Percentiles rank a stretch among this genome's conserved stretches.
phyloP scores from a whole-genome alignment of 139 green algal genomes.

The Picochlorum costavermella region DNA sequence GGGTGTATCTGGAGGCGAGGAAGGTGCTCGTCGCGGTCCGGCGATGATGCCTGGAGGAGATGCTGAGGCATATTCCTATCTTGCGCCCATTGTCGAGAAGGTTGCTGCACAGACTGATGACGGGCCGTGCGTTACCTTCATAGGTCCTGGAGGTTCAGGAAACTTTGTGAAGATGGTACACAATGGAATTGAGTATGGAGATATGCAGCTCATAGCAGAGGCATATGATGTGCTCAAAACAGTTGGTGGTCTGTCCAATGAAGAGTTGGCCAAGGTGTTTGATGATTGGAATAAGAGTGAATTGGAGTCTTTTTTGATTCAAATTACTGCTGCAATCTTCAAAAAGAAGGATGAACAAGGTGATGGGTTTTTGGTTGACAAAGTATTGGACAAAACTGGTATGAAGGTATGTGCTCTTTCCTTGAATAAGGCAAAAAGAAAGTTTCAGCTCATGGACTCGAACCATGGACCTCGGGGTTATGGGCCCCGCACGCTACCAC shows the following conservation, averaged over 20 bases:
- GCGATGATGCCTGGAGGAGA: slow-evolving; percentile 97
- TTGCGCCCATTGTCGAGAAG: slow-evolving; percentile 85
- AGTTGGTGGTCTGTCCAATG: slow-evolving; percentile 88
- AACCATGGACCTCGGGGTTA: slow-evolving; percentile 21
- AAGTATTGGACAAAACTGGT: slow-evolving; percentile 97
- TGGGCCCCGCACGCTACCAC: slow-evolving; percentile 20
- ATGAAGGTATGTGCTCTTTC: slow-evolving; percentile 66
- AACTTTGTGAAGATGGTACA: slow-evolving; percentile 99
- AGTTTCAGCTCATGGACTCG: slow-evolving; percentile 17
- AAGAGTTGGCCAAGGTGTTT: slow-evolving; percentile 84
- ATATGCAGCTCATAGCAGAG: slow-evolving; percentile 99
- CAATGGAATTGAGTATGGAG: slow-evolving; percentile 99
- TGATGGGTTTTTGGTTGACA: slow-evolving; percentile 81
- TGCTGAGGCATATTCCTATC: slow-evolving; percentile 70
- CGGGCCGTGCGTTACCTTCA: slow-evolving; percentile 84
- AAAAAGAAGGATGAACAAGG: slow-evolving; percentile 69
- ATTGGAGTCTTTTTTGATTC: slow-evolving; percentile 86
- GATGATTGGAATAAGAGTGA: slow-evolving; percentile 84
- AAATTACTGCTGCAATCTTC: slow-evolving; percentile 92
- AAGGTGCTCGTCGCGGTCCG: slow-evolving; percentile 88
- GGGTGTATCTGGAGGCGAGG: slow-evolving; percentile 95
- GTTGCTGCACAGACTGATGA: slow-evolving; percentile 93
- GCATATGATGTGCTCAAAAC: slow-evolving; percentile 94
- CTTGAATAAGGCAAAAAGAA: slow-evolving; percentile 2
- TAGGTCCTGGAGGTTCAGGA: slow-evolving; percentile 63